Conservation (phyloP, 192 early-diverging fungal species). For the Coemansia guatemalensis region DNA sequence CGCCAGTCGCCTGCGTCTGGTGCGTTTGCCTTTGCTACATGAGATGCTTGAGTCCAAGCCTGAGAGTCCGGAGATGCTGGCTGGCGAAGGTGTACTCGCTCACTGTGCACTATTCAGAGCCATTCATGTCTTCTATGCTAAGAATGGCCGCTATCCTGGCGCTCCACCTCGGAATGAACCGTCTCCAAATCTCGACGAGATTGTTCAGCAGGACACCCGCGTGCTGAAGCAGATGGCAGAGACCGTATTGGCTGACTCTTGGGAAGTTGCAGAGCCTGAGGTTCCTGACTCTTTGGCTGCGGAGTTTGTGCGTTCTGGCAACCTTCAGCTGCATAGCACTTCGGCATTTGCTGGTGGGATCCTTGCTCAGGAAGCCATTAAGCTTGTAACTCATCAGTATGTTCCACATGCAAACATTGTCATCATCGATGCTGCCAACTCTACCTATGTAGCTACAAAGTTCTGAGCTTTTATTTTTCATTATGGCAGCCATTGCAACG, state of each 20-base stretch:
- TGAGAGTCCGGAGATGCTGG: neutral
- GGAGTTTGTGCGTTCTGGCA: conserved; percentile 63
- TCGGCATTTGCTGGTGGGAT: conserved; percentile 87
- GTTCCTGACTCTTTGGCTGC: conserved; percentile 19
- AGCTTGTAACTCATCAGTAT: conserved; percentile 94
- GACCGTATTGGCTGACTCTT: conserved; percentile 18
- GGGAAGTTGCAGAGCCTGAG: conserved; percentile 13
- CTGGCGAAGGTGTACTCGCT: conserved; percentile 10
- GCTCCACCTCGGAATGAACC: neutral
- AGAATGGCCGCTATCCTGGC: conserved; percentile 28
- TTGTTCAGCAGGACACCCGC: conserved; percentile 13
- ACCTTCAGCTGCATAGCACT: conserved; percentile 77
- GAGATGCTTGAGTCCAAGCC: conserved; percentile 18
- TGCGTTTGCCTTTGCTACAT: conserved; percentile 45
- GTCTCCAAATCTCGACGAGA: conserved; percentile 14
- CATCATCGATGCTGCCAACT: conserved; percentile 78
- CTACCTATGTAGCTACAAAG: conserved; percentile 10
- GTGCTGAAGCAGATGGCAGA: conserved; percentile 17
- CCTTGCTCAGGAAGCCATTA: conserved; percentile 91
- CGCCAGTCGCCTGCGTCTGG: conserved; percentile 64
- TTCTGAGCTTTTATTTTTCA: conserved; percentile 14
- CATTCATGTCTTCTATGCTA: conserved; percentile 16
- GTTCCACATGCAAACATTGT: conserved; percentile 86
- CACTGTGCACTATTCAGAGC: conserved; percentile 42
- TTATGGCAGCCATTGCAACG: neutral